Evolutionary conservation across 2,329 filamentous ascomycete species (phyloP).

Genomic region (Fusarium lateritium): DNA sequence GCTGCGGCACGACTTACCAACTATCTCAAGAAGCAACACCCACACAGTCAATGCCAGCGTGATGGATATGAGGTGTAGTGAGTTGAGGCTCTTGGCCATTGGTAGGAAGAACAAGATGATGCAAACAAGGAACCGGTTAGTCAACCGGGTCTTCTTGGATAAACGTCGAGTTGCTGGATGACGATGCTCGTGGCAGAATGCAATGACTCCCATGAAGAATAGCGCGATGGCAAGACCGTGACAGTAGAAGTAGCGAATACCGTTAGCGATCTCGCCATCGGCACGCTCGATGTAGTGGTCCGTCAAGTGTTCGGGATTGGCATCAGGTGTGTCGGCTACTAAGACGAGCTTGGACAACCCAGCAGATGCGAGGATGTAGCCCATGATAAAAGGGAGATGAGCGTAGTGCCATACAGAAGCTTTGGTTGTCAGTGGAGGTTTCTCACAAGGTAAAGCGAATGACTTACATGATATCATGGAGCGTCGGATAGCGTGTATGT

Average conservation of each 20-base stretch:
- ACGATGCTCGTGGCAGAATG: conserved; percentile 69
- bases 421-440: conserved; percentile 30
- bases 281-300: conserved; percentile 65
- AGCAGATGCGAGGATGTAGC: conserved; percentile 71
- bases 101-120: conserved; percentile 70
- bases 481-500: conserved; percentile 73
- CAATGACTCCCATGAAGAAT: conserved; percentile 68
- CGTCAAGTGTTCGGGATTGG: conserved; percentile 64
- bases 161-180: conserved; percentile 63
- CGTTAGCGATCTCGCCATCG: conserved; percentile 64
- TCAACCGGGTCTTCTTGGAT: conserved; percentile 65
- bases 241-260: conserved; percentile 75
- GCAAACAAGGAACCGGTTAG: conserved; percentile 65
- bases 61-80: conserved; percentile 61
- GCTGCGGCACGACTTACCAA: conserved; percentile 62
- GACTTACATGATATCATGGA: conserved; percentile 59
- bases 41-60: conserved; percentile 62
- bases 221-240: conserved; percentile 71
- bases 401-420: conserved; percentile 68
- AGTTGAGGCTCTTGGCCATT: conserved; percentile 61
- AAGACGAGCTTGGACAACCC: conserved; percentile 72
- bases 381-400: conserved; percentile 75
- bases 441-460: not conserved
- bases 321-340: conserved; percentile 66
- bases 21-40: conserved; percentile 65